Conservation (phyloP, 2,329 filamentous ascomycete genomes). For the Aspergillus niger region DNA sequence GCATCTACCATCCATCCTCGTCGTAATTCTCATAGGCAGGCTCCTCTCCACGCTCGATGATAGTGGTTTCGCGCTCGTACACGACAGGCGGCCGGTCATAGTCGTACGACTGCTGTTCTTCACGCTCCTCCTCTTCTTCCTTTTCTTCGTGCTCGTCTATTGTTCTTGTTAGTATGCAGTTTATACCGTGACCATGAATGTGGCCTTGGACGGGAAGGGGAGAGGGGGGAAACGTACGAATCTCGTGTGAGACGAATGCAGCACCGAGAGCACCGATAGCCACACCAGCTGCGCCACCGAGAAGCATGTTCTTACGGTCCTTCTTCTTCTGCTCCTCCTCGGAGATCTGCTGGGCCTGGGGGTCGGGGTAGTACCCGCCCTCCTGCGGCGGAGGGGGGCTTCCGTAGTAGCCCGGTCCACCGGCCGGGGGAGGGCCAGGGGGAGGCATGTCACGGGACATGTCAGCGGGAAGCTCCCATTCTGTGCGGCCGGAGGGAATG, state of each 20-base stretch:
- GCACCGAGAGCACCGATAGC: conserved; percentile 60
- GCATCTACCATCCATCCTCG: conserved; percentile 4
- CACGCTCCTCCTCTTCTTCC: conserved; percentile 3
- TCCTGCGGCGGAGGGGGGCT: conserved; percentile 23
- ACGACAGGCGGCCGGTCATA: background rate
- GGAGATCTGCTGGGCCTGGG: conserved; percentile 3
- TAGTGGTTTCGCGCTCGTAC: background rate
- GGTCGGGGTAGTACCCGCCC: conserved; percentile 19
- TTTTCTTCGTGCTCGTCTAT: conserved; percentile 13
- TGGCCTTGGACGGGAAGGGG: background rate
- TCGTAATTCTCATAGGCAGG: conserved; percentile 1
- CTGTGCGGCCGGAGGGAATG: conserved; percentile 60
- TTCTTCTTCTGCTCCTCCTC: conserved; percentile 33
- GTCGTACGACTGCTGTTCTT: background rate
- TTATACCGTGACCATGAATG: background rate
- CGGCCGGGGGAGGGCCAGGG: conserved; percentile 15
- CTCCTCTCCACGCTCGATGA: conserved; percentile 2
- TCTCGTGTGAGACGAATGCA: conserved; percentile 57
- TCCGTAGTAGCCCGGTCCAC: conserved; percentile 23
- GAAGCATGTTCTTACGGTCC: conserved; percentile 54
- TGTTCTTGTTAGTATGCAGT: background rate
- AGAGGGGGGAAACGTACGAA: conserved; percentile 49
- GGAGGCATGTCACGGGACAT: conserved; percentile 25
- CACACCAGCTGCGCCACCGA: conserved; percentile 60
- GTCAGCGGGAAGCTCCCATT: conserved; percentile 62